Evolutionary conservation across 2,329 filamentous ascomycete species (phyloP), one percentile per base, ranked within the genome.

Genomic region (Spiromastix sp.): DNA sequence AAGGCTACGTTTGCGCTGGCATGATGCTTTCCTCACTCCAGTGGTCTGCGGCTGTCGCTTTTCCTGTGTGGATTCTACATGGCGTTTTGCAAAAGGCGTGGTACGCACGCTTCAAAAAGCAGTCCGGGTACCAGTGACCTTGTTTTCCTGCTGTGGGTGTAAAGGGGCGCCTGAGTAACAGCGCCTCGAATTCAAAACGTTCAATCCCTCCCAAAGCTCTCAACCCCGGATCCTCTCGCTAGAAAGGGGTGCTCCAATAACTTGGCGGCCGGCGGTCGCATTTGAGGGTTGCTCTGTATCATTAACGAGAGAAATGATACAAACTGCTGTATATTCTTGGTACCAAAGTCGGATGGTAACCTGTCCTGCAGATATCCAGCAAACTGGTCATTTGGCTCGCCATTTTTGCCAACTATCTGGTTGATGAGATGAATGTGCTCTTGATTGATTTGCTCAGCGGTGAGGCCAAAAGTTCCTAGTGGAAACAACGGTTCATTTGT

Each of bases 401-500:
- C 20, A 6, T 38, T 31, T 16, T 38, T 34, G 33, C 17, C 31
- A 38, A 32, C 26, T 2, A 40, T 12, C 20, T 40, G 26, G 11
- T 12, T 26, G 25, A 43, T 42, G 18, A 37, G 39, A 26, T 27
- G 16, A 10, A 22, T 18, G 18, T 42, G 40, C 10, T 40, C 30
- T 22, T 44, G 12, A 22, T 46, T 37, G 21, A 44, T 34, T 32
- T 43, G 17, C 25, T 42, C 40, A 3, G 17, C 13, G 22, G 36
- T 36, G 26, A 41, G 32, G 28, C 45, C 46, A 37, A 45, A 46
- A 9, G 33, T 18, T 12, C 30, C 36, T 8, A 46, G 16, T 2
- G 41, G 40, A 34, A 48, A 46, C 11, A 49, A 34, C 22, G 40
- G 39, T 28, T 45, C 38, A 16, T 46, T 46, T 25, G 43, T 46